Percentiles rank a stretch among this genome's conserved stretches.
phyloP scores from a whole-genome alignment of 371 early-diverging fungal genomes.

The Rhizopus arrhizus region DNA sequence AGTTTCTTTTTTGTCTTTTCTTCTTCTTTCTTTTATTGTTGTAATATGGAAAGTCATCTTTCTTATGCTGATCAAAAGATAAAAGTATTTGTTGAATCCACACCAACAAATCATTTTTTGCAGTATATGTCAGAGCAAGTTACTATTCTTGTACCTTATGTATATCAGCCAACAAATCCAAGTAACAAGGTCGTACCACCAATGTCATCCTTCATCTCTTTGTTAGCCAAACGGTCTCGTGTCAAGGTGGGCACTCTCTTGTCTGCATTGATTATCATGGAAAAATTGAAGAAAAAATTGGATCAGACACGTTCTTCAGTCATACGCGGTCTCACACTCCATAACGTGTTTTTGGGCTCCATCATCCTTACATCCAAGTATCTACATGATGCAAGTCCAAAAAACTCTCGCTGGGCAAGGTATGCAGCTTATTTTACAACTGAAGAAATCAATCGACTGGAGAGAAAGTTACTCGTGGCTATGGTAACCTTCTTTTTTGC shows the following conservation, averaged over 20 bases:
- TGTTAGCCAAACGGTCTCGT: slow-evolving; percentile 56
- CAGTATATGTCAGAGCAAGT: background rate
- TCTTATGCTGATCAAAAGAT: slow-evolving; percentile 12
- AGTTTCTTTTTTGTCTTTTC: background rate
- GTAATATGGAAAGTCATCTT: background rate
- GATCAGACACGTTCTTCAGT: slow-evolving; percentile 18
- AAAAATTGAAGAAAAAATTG: slow-evolving; percentile 54
- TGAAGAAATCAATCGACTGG: slow-evolving; percentile 80
- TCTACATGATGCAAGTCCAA: slow-evolving; percentile 76
- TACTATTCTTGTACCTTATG: background rate
- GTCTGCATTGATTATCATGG: slow-evolving; percentile 61
- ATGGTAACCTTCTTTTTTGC: slow-evolving; percentile 43
- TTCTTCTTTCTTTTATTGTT: background rate
- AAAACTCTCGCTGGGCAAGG: slow-evolving; percentile 81
- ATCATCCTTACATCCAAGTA: slow-evolving; percentile 73
- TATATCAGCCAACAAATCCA: background rate
- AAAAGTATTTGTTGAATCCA: background rate
- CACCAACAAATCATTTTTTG: slow-evolving; percentile 14
- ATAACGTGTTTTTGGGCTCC: slow-evolving; percentile 76
- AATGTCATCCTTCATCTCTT: slow-evolving; percentile 55
- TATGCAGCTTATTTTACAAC: slow-evolving; percentile 70
- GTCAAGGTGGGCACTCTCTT: slow-evolving; percentile 64
- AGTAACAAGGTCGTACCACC: slow-evolving; percentile 32
- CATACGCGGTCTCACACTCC: slow-evolving; percentile 30
- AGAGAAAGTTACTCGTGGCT: slow-evolving; percentile 73